A percentile compares a stretch with the other conserved stretches of the same genome.
phyloP scores from a whole-genome alignment of 2,329 filamentous ascomycete genomes.

The Pseudocercospora musae region DNA sequence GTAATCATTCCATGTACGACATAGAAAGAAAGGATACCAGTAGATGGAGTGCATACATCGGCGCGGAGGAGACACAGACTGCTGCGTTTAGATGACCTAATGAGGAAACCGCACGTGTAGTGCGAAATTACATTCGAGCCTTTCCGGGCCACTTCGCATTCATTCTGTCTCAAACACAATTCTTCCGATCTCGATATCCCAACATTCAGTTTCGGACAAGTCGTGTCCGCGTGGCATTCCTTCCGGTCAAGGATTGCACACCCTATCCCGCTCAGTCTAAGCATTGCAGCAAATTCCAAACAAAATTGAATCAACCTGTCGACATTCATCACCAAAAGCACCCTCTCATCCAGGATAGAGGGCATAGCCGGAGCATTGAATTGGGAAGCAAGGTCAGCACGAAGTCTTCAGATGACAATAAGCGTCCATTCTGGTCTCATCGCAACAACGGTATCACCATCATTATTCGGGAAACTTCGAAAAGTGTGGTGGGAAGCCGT shows the following conservation, averaged over 20 bases:
- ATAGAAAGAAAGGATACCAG: not conserved
- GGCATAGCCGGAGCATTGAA: not conserved
- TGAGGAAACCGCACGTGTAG: not conserved
- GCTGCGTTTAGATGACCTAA: not conserved
- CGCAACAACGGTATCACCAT: not conserved
- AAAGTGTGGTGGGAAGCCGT: no score
- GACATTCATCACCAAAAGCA: not conserved
- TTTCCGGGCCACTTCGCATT: not conserved
- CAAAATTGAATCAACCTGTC: not conserved
- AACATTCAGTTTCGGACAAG: no score
- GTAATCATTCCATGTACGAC: not conserved
- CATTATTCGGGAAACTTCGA: not conserved
- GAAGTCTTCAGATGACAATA: no score
- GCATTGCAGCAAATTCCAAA: not conserved
- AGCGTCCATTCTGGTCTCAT: no score
- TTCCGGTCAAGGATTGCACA: not conserved
- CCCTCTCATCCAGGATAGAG: not conserved
- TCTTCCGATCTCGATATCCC: not conserved
- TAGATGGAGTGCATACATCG: not conserved
- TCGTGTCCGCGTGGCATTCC: no score
- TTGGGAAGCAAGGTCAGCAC: no score
- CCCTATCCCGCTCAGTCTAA: not conserved
- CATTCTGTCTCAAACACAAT: not conserved
- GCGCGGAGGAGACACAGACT: not conserved
- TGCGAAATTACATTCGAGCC: not conserved